Evolutionary conservation across 257 asterid genomes (phyloP).

Genomic region (Capsicum rhomboideum): DNA sequence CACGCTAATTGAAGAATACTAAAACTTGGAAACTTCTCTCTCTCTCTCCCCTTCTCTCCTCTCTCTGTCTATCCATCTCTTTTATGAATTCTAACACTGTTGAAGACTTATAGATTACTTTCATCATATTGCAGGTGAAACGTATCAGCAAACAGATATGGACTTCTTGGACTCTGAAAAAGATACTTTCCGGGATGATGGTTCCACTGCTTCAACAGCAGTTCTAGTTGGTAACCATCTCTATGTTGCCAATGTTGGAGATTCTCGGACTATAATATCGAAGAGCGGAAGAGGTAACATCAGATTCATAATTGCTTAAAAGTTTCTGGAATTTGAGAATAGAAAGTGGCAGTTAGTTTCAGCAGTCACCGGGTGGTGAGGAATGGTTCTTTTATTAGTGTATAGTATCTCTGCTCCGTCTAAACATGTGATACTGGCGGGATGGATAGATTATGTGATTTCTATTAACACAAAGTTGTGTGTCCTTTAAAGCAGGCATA

Average conservation of each 20-base stretch:
- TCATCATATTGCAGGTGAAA: slow-evolving; percentile 51
- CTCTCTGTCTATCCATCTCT: neutral
- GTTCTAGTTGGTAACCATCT: slow-evolving; percentile 88
- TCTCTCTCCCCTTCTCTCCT: neutral
- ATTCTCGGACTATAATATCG: slow-evolving; percentile 87
- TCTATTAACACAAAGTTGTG: neutral
- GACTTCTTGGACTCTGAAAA: slow-evolving; percentile 86
- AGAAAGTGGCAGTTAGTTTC: neutral
- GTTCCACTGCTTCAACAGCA: slow-evolving; percentile 91
- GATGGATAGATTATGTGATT: neutral
- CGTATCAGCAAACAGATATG: slow-evolving; percentile 78
- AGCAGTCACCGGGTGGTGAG: neutral
- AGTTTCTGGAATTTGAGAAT: neutral
- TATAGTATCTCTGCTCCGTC: neutral
- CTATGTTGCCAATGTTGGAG: slow-evolving; percentile 99
- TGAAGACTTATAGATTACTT: neutral
- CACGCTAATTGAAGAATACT: neutral
- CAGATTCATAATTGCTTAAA: neutral
- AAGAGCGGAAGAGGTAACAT: slow-evolving; percentile 87
- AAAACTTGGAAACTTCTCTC: neutral
- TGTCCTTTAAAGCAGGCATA: neutral
- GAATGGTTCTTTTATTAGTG: neutral
- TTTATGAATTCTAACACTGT: neutral
- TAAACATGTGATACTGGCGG: neutral
- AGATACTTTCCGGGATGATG: slow-evolving; percentile 92